Conservation (phyloP, 768 basidiomycete genomes). For the Ramaria rubella region DNA sequence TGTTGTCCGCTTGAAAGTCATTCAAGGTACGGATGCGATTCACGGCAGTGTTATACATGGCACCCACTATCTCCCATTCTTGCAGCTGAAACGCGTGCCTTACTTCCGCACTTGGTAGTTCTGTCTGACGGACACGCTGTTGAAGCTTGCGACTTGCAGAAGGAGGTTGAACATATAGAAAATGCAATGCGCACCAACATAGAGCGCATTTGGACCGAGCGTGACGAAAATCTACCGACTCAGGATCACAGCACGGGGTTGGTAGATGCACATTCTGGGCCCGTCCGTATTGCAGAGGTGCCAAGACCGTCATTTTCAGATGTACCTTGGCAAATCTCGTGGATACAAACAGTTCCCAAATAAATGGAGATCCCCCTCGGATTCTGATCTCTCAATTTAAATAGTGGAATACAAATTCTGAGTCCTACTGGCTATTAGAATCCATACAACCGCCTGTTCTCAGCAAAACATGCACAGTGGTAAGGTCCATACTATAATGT, state of each 20-base stretch:
- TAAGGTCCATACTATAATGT: no score
- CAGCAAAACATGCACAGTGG: no score
- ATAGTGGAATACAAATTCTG: no score
- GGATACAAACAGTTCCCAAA: not conserved
- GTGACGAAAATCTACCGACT: slow-evolving; percentile 25
- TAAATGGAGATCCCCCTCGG: no score
- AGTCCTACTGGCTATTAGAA: no score
- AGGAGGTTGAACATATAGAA: slow-evolving; percentile 48
- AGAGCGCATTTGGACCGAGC: slow-evolving; percentile 60
- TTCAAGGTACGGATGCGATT: slow-evolving; percentile 46
- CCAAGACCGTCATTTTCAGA: slow-evolving; percentile 16
- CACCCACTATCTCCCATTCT: slow-evolving; percentile 8
- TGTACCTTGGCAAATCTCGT: not conserved
- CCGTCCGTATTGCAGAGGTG: slow-evolving; percentile 25
- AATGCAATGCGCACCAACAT: slow-evolving; percentile 31
- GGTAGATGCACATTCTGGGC: slow-evolving; percentile 20
- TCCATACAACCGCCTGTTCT: no score
- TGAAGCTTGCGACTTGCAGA: slow-evolving; percentile 63
- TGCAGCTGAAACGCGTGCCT: slow-evolving; percentile 56
- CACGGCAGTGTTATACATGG: not conserved
- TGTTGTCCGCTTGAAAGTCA: slow-evolving; percentile 49
- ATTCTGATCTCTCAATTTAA: no score
- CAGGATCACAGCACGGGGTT: slow-evolving; percentile 7
- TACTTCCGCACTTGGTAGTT: slow-evolving; percentile 74
- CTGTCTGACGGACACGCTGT: slow-evolving; percentile 58